A percentile compares a stretch with the other conserved stretches of the same genome.
Conservation (phyloP, 345 rosid species). For the Eucalyptus cloeziana region DNA sequence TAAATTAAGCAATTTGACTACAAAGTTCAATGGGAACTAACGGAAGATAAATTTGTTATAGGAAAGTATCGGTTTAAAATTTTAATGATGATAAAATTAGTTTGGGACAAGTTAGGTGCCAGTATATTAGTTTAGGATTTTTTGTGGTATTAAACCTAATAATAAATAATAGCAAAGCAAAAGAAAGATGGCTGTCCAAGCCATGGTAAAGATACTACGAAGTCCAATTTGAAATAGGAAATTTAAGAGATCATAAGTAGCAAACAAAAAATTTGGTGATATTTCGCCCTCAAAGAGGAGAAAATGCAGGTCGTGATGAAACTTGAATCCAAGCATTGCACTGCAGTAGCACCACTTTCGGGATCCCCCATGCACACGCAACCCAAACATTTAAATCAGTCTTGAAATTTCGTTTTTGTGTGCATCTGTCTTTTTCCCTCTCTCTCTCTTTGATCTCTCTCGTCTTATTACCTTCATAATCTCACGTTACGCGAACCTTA, state of each 20-base stretch:
- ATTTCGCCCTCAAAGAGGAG: constrained; percentile 11
- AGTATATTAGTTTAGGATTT: accelerated
- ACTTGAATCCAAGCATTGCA: not conserved
- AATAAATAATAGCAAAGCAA: not conserved
- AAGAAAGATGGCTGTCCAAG: not conserved
- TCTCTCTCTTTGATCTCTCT: not conserved
- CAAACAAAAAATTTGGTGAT: constrained; percentile 10
- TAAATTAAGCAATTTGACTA: too few relatives aligned
- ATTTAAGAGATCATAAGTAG: not conserved
- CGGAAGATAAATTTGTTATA: accelerated
- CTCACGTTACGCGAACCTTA: not conserved
- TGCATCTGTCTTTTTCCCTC: not conserved
- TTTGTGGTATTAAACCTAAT: not conserved
- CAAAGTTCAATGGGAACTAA: too few relatives aligned
- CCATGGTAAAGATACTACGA: not conserved
- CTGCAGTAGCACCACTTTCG: not conserved
- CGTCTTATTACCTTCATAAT: not conserved
- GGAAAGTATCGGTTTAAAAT: accelerated
- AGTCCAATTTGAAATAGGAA: not conserved
- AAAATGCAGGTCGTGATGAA: not conserved
- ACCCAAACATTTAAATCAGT: not conserved
- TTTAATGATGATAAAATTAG: too few relatives aligned
- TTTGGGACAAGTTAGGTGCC: accelerated
- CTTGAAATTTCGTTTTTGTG: not conserved
- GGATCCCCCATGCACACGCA: not conserved